Conservation (phyloP, 306 rosid genomes). For the Luffa acutangula region DNA sequence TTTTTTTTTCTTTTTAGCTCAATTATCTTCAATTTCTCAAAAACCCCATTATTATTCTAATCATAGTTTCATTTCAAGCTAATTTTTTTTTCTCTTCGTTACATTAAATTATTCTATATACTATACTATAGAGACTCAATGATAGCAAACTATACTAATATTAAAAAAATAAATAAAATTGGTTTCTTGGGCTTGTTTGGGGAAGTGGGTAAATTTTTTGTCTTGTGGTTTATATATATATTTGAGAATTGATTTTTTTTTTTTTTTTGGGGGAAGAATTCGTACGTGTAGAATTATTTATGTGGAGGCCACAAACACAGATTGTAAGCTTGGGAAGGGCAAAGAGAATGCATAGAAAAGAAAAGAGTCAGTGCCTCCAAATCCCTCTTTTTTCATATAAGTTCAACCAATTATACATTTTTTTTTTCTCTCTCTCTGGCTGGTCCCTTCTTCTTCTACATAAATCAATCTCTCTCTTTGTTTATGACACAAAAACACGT, state of each 20-base stretch:
- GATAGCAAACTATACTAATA: neutral
- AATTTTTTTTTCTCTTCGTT: neutral
- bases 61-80: neutral
- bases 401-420: neutral
- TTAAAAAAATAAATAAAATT: neutral
- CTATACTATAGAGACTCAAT: no score
- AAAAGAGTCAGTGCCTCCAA: neutral
- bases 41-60: neutral
- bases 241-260: neutral
- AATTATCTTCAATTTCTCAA: neutral
- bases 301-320: neutral
- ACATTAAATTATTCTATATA: neutral
- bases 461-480: neutral
- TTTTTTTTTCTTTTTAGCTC: no score
- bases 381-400: neutral
- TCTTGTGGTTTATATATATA: neutral
- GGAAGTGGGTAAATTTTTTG: no score
- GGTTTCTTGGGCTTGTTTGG: no score
- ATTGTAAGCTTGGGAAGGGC: neutral
- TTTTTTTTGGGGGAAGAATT: neutral
- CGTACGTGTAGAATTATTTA: neutral
- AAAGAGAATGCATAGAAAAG: neutral
- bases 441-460: neutral
- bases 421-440: neutral
- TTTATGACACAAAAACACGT: slow-evolving; percentile 5